Evolutionary conservation across 257 asterid species (phyloP).

Genomic region (Solanum pinnatisectum): DNA sequence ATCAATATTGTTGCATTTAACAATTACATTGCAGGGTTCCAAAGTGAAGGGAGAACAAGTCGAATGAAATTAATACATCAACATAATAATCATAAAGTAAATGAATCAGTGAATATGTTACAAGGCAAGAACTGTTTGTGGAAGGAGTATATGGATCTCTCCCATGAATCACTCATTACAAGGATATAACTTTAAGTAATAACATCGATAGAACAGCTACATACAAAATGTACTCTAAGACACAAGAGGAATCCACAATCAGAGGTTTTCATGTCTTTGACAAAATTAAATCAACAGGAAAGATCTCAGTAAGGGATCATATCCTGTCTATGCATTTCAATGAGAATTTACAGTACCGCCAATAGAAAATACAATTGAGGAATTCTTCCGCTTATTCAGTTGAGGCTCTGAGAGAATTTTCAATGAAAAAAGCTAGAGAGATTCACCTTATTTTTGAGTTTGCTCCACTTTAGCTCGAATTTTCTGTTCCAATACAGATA

Average conservation of each 20-base stretch:
- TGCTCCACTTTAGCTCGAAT: conserved; percentile 86
- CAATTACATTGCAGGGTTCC: background rate
- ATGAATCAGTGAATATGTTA: conserved; percentile 6
- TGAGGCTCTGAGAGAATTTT: conserved; percentile 6
- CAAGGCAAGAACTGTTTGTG: conserved; percentile 8
- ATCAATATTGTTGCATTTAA: background rate
- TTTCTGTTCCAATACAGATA: conserved; percentile 81
- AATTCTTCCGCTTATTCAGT: conserved; percentile 37
- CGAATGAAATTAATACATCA: background rate
- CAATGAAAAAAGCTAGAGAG: background rate
- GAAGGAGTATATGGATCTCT: conserved; percentile 3
- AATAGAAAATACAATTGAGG: conserved; percentile 13
- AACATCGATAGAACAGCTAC: background rate
- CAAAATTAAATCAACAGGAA: conserved; percentile 19
- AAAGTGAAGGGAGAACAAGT: background rate
- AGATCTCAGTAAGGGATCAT: conserved; percentile 14
- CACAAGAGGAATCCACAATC: conserved; percentile 10
- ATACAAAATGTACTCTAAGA: conserved; percentile 4
- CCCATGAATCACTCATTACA: conserved; percentile 11
- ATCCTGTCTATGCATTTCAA: conserved; percentile 18
- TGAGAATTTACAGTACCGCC: conserved; percentile 18
- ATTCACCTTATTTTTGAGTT: conserved; percentile 40
- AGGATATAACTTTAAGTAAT: conserved; percentile 10
- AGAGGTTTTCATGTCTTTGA: conserved; percentile 9
- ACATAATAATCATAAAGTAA: background rate